Evolutionary conservation across 2,329 filamentous ascomycete species (phyloP), one percentile per base, ranked within the genome.

Genomic region (Penicillium sp.): DNA sequence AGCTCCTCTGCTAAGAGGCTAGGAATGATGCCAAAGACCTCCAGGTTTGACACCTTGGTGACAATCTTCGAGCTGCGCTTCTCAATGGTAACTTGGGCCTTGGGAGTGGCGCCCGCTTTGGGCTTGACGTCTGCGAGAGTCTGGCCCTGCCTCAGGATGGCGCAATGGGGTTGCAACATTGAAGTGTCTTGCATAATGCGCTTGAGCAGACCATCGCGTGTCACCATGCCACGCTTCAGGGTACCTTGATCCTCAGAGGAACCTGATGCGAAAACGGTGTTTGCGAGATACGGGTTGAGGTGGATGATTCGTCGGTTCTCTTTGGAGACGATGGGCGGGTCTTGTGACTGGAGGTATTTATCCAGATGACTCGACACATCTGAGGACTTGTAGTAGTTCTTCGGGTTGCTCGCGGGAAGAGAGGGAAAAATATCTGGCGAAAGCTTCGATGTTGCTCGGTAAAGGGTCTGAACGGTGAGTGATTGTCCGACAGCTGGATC

Each of bases 51-150:
- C 1, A 86, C 72, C 57, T 80, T 83, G 3, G 83, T 86, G 2
- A 83, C 81, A 2, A 79, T 81, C 67, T 87, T 87, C 49, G 82
- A 82, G 6, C 83, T 80, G n/a, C 83, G 77, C 15, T 80, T 83
- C 62, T 87, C 83, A 7, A 87, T 69, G 0, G 74, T 75, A 43
- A 87, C 76, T 13, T 74, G 74, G 25, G 83, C 74, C 55, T 83
- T 84, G 0, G 84, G 83, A 5, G 81, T 72, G 1, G 76, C 65
- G 1, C 84, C 84, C 1, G 81, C 72, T 62, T 81, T 84, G 1
- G 82, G 79, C 62, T 85, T 87, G n/a, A 75, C 68, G 42, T 72
- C 70, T 32, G 64, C 51, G 10, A 67, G 54, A 1, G 66, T 67
- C 55, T 74, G 70, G 12, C 66, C 62, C 3, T 67, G 56, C 49